Percentiles rank a stretch among this genome's conserved stretches.
Evolutionary conservation across 2,329 filamentous ascomycete species (phyloP).

Genomic region (Xylaria sp.): DNA sequence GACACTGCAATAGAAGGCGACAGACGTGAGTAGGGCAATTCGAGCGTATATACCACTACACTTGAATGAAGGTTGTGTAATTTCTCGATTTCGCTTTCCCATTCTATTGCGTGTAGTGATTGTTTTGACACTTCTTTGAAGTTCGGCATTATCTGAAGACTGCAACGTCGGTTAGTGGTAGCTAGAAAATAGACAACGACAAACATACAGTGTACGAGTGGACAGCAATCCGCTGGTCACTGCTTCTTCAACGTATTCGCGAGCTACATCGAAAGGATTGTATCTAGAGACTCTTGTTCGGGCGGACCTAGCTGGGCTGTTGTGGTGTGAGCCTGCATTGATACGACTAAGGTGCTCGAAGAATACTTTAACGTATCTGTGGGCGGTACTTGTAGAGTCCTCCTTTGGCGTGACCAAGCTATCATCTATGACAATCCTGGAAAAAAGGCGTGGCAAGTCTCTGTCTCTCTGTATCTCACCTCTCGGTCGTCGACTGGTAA

Average conservation of each 20-base stretch:
- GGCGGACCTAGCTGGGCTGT: slow-evolving; percentile 1
- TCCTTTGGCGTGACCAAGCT: slow-evolving; percentile 27
- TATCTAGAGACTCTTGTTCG: slow-evolving; percentile 21
- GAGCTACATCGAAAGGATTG: slow-evolving; percentile 41
- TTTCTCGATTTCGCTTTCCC: slow-evolving; percentile 44
- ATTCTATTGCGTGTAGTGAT: slow-evolving; percentile 37
- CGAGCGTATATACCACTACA: slow-evolving; percentile 39
- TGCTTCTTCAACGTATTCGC: slow-evolving; percentile 38
- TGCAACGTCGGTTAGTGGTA: slow-evolving; percentile 36
- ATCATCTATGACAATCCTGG: slow-evolving; percentile 45
- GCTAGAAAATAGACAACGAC: not conserved
- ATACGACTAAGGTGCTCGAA: slow-evolving; percentile 39
- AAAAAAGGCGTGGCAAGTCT: slow-evolving; percentile 34
- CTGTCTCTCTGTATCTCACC: slow-evolving; percentile 26
- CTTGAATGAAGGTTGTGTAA: slow-evolving; percentile 40
- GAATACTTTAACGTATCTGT: slow-evolving; percentile 40
- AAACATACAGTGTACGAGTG: slow-evolving; percentile 44
- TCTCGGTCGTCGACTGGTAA: slow-evolving; percentile 26
- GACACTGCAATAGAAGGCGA: slow-evolving; percentile 29
- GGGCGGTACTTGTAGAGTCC: not conserved
- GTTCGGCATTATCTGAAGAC: slow-evolving; percentile 42
- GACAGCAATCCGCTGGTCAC: slow-evolving; percentile 36
- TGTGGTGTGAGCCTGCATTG: slow-evolving; percentile 10
- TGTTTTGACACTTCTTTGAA: slow-evolving; percentile 36
- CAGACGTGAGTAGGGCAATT: slow-evolving; percentile 33